A percentile compares a stretch with the other conserved stretches of the same genome.
phyloP scores from a whole-genome alignment of 352 stramenopile species.

The Phytophthora sp. region DNA sequence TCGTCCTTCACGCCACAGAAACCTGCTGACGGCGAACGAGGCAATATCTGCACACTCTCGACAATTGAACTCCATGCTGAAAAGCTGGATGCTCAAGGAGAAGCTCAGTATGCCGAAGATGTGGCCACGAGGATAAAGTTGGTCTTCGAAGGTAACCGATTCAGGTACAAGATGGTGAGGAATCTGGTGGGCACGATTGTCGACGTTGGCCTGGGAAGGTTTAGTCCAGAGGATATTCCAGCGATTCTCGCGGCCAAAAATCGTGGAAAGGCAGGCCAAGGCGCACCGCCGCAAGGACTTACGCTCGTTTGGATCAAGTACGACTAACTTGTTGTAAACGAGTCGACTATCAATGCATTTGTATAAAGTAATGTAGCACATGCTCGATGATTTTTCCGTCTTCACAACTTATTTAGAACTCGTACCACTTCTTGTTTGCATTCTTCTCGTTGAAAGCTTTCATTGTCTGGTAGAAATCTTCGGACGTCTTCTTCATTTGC shows the following conservation, averaged over 20 bases:
- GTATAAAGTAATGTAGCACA: conserved; percentile 8
- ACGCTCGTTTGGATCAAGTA: conserved; percentile 53
- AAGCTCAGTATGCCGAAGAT: conserved; percentile 34
- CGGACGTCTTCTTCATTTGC: conserved; percentile 81
- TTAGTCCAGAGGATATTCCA: conserved; percentile 46
- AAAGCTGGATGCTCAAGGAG: conserved; percentile 1
- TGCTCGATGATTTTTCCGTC: not conserved
- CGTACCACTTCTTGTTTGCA: conserved; percentile 87
- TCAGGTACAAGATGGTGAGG: conserved; percentile 89
- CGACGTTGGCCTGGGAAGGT: conserved; percentile 64
- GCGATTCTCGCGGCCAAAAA: conserved; percentile 56
- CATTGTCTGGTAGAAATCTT: conserved; percentile 88
- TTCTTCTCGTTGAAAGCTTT: conserved; percentile 88
- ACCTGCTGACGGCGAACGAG: conserved; percentile 38
- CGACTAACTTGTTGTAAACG: too few relatives aligned
- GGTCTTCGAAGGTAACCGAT: conserved; percentile 70
- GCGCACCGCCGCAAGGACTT: conserved; percentile 70
- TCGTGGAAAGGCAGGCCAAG: conserved; percentile 62
- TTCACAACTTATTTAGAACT: conserved; percentile 50
- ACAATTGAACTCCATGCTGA: conserved; percentile 42
- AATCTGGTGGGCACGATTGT: conserved; percentile 84
- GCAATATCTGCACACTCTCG: conserved; percentile 59
- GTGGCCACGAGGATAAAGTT: conserved; percentile 45
- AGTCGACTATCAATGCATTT: conserved; percentile 17
- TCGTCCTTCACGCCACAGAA: conserved; percentile 72